Base-by-base conservation (phyloP, 208 protist species). In the Trypanosoma brucei region DNA sequence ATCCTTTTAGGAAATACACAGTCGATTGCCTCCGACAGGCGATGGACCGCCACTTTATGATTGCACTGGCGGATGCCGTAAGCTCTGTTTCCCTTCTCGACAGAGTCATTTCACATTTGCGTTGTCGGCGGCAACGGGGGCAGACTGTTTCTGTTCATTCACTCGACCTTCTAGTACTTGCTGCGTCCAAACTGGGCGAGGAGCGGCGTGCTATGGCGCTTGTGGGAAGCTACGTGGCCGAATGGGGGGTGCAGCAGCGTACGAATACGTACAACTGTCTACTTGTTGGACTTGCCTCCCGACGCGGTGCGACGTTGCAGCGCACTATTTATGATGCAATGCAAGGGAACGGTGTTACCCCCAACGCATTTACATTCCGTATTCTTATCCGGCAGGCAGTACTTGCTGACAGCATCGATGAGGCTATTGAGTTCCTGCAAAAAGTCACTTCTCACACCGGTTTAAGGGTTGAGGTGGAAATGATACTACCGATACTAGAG, bases 401-500 rank as follows among this genome's bases (percentile, higher is more conserved):
- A 22, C 54, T 75, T 11, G 49, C 62, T 33, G 84, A 90, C 60
- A 76, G 75, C 74, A 86, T 95, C 36, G 89, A 92, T 60, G 89
- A 91, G 39, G 89, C 89, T 4, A 72, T 93, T 13, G 69, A 55
- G 46, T 93, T 88, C 57, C 70, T 95, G 42, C 56, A 88, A 59
- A 72, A 84, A 65, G 88, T 88, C 39, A 69, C 79, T 3, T 54
- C 55, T 4, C 65, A 85, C 61, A 72, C 75, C 0, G 83, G 83
- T 6, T 71, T 94, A 59, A 79, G 88, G 2, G 79, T 94, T 4
- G 88, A 94, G 84, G 79, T 92, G 67, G 88, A 94, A 67, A 94
- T 94, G 88, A 75, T 94, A 38, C 64, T 94, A 54, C 84, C 84
- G 0, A 90, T 92, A 14, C 30, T 94, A 5, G 88, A 94, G 70